phyloP scores from a whole-genome alignment of 352 stramenopile species.

The Pilasporangium apinafurcum region DNA sequence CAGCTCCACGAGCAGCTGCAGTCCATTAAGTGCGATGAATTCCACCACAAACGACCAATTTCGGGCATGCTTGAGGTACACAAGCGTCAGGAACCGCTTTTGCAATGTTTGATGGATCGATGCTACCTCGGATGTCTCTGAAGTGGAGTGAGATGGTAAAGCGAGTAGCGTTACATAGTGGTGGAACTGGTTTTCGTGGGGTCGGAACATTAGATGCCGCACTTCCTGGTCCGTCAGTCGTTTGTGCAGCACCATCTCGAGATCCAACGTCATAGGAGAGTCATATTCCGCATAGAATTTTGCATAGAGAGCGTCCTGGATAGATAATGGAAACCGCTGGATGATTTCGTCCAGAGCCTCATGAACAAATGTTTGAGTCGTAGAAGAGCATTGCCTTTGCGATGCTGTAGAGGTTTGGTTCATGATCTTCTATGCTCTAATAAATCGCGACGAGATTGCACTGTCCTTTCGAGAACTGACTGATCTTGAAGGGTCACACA shows the following conservation, averaged over 20 bases:
- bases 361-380: too few species aligned
- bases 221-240: conserved; percentile 30
- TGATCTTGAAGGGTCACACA: too few species aligned
- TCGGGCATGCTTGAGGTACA: conserved; percentile 31
- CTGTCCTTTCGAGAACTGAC: too few species aligned
- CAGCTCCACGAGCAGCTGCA: conserved; percentile 21
- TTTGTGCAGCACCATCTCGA: conserved; percentile 29
- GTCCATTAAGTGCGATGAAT: conserved; percentile 19
- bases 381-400: too few species aligned
- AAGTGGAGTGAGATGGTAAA: neutral
- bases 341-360: conserved; percentile 10
- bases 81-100: conserved; percentile 30
- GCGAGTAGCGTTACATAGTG: conserved; percentile 17
- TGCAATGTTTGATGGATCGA: conserved; percentile 7
- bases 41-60: conserved; percentile 26
- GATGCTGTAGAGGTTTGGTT: too few species aligned
- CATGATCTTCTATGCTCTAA: too few species aligned
- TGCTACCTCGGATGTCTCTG: conserved; percentile 1
- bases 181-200: conserved; percentile 11
- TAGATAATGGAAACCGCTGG: conserved; percentile 10
- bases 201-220: conserved; percentile 24
- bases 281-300: conserved; percentile 20
- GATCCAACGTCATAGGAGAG: conserved; percentile 13
- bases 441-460: too few species aligned
- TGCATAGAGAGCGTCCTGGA: conserved; percentile 12